phyloP scores from a whole-genome alignment of 192 early-diverging fungal genomes.

The Funneliformis mosseae region DNA sequence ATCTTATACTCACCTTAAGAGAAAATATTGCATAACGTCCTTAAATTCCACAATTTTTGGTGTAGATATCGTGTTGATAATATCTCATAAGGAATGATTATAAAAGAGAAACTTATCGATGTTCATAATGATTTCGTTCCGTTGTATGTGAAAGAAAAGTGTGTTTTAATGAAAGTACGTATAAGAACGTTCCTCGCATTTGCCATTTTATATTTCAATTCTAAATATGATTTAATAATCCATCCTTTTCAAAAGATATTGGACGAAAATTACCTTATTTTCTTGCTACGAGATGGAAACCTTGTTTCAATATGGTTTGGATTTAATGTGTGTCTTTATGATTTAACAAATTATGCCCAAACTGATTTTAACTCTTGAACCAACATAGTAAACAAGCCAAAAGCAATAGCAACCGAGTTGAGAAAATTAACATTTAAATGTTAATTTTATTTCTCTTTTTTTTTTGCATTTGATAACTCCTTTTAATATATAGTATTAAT shows the following conservation, averaged over 20 bases:
- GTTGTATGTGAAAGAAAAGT: constrained; percentile 68
- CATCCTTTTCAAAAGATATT: constrained; percentile 68
- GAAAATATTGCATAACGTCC: no score
- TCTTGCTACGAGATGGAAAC: constrained; percentile 96
- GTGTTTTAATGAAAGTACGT: constrained; percentile 79
- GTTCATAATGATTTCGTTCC: constrained; percentile 66
- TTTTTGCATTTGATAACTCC: neutral
- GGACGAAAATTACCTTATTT: constrained; percentile 91
- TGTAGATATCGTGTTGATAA: no score
- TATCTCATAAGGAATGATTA: constrained; percentile 72
- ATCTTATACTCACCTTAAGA: no score
- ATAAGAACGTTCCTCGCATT: no score
- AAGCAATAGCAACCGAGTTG: constrained; percentile 72
- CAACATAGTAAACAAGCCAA: constrained; percentile 60
- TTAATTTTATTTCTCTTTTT: neutral
- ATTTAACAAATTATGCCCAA: neutral
- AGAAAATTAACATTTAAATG: constrained; percentile 71
- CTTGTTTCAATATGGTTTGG: constrained; percentile 88
- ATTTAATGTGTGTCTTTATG: constrained; percentile 81
- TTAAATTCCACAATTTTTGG: no score
- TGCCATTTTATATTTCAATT: no score
- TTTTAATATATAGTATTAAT: constrained; percentile 19
- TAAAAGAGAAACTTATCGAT: constrained; percentile 95
- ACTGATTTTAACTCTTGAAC: no score
- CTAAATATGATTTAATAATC: no score